phyloP scores from a whole-genome alignment of 768 basidiomycete genomes.

The Pleurotus tuber-regium region DNA sequence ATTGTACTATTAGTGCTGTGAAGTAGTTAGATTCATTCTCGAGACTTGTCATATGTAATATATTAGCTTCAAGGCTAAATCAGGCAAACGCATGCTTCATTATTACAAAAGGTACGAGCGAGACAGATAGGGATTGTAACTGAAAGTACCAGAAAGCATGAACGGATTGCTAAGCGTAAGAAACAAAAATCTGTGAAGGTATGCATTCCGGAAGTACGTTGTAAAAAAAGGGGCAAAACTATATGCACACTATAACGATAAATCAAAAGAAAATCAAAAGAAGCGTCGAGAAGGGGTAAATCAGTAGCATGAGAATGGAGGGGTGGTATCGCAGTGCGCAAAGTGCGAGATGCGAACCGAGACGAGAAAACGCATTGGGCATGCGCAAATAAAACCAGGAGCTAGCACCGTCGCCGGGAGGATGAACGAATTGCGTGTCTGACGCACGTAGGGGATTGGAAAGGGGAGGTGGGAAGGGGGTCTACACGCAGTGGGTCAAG shows the following conservation, averaged over 20 bases:
- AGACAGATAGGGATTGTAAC: not conserved
- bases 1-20: no score
- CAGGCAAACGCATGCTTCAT: not conserved
- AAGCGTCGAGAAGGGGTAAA: not conserved
- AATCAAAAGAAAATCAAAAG: slow-evolving; percentile 1
- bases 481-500: not conserved
- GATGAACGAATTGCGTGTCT: slow-evolving; percentile 4
- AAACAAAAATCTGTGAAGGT: not conserved
- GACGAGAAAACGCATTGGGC: not conserved
- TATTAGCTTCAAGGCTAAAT: no score
- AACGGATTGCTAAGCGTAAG: no score
- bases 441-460: not conserved
- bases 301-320: not conserved
- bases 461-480: not conserved
- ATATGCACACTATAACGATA: slow-evolving; percentile 11
- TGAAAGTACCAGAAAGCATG: no score
- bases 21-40: no score
- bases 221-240: not conserved
- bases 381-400: not conserved
- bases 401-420: slow-evolving; percentile 11
- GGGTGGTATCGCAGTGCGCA: not conserved
- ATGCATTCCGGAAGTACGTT: not conserved
- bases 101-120: slow-evolving; percentile 4
- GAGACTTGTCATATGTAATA: not conserved
- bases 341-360: not conserved